These are phyloP conservation scores for Hibiscus trionum DNA, from an alignment of 345 rosid species.

Conservation along the genomic window DNA sequence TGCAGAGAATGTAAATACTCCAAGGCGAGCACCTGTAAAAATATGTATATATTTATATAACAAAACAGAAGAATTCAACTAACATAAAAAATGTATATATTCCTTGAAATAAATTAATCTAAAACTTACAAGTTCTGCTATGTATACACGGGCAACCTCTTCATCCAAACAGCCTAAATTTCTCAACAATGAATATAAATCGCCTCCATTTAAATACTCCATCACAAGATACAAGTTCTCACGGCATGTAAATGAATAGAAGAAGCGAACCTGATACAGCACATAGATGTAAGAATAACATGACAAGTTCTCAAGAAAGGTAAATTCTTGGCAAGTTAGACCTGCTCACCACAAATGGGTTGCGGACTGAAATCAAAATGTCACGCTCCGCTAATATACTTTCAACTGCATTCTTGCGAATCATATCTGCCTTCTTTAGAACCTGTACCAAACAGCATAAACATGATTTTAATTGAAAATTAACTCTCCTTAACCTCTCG, in stretches of 20 bases:
- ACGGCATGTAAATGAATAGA: constrained; percentile 97
- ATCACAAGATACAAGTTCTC: constrained; percentile 99
- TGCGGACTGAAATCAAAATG: constrained; percentile 95
- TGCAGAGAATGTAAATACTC: constrained; percentile 89
- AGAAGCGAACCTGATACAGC: constrained; percentile 85
- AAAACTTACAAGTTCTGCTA: constrained; percentile 95
- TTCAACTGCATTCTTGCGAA: constrained; percentile 99
- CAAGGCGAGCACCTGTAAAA: constrained; percentile 82
- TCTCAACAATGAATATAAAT: constrained; percentile 87
- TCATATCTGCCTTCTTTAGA: constrained; percentile 98
- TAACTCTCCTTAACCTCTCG: background rate
- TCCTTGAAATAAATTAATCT: background rate
- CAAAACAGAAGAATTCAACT: constrained; percentile 2
- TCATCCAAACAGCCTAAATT: constrained; percentile 97
- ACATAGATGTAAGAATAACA: constrained; percentile 24
- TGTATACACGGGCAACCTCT: constrained; percentile 94
- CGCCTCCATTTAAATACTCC: constrained; percentile 99
- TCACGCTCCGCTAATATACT: constrained; percentile 99
- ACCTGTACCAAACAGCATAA: constrained; percentile 47
- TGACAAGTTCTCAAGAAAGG: constrained; percentile 13
- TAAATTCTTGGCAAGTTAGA: constrained; percentile 29
- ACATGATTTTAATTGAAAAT: constrained; percentile 12
- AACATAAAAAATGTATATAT: background rate
- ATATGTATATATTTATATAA: background rate
- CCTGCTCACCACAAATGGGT: constrained; percentile 99